Evolutionary conservation across 2,329 filamentous ascomycete species (phyloP), one percentile per base, ranked within the genome.

Genomic region (Capronia americana): DNA sequence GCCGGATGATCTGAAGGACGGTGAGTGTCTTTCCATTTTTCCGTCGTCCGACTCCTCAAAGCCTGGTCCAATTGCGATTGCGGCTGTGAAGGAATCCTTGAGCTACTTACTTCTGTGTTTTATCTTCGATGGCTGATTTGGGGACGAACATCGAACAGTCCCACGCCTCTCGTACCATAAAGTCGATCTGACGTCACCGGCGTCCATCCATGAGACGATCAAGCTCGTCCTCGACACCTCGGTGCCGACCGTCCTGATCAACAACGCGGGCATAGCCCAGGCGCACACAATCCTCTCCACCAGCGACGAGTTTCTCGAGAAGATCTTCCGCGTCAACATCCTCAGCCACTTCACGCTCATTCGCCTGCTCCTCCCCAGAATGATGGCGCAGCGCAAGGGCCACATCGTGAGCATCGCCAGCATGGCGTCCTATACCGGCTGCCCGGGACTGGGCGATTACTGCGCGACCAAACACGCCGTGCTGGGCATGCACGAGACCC

Each of bases 281-380:
- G 88, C 87, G 65, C 86, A 87, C 71, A 84, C 83, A 4, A 84
- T 93, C 69, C 82, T 92, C 57, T 81, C 85, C 24, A 77, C 83
- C 17, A 82, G 83, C 1, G 85, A 88, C 63, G 80, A 79, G 24
- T 86, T 88, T 70, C 81, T 90, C 69, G 84, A 85, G 38, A 86
- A 88, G 73, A 90, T 88, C 61, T 91, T 92, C 75, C 87, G 88
- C 63, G 87, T 92, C 71, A 92, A 92, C 78, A 81, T 87, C 0
- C 75, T 92, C 38, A 82, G 88, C 2, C 89, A 90, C 77, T 91
- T 87, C 80, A 88, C 84, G 81, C 83, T 88, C 12, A 78, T 84
- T 2, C 85, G 87, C 73, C 84, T 88, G 61, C 91, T 92, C 76
- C 79, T 93, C 1, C 90, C 90, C 0, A 74, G 79, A 68, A 90